A percentile compares a stretch with the other conserved stretches of the same genome.
Conservation (phyloP, 139 green algal species). For the Mychonastes homosphaera region DNA sequence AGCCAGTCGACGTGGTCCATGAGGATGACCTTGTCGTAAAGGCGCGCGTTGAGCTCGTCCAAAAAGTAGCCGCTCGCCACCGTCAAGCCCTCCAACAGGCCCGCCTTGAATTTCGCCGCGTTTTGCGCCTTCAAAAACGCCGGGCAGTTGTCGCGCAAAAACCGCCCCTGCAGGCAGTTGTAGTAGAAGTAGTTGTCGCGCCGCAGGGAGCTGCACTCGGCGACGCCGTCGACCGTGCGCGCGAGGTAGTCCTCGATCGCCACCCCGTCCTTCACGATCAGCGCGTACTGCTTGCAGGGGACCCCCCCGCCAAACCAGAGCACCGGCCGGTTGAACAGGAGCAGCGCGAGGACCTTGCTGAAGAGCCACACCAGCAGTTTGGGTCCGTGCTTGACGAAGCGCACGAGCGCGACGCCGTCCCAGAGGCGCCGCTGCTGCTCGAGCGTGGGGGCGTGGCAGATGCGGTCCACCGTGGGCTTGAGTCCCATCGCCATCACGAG, state of each 20-base stretch:
- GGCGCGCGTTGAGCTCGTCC: constrained; percentile 67
- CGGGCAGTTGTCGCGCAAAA: constrained; percentile 89
- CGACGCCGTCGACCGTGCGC: constrained; percentile 69
- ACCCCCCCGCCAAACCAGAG: constrained; percentile 93
- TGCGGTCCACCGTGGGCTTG: constrained; percentile 28
- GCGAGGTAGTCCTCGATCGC: constrained; percentile 80
- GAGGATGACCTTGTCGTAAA: constrained; percentile 94
- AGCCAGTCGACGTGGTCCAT: constrained; percentile 99
- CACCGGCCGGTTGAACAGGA: constrained; percentile 54
- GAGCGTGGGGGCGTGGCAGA: constrained; percentile 70
- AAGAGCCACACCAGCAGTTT: constrained; percentile 54
- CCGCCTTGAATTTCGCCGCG: too few species aligned
- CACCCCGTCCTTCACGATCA: constrained; percentile 81
- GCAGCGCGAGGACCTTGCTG: constrained; percentile 37
- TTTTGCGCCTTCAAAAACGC: too few species aligned
- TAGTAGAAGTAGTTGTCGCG: constrained; percentile 97
- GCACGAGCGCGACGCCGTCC: constrained; percentile 58
- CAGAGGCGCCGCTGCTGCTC: constrained; percentile 60
- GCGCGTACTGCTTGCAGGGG: constrained; percentile 82
- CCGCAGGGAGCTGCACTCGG: constrained; percentile 40
- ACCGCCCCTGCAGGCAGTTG: constrained; percentile 86
- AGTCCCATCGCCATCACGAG: constrained; percentile 40
- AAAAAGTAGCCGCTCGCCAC: constrained; percentile 82
- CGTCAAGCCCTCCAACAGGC: constrained; percentile 55
- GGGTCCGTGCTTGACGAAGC: constrained; percentile 47